Evolutionary conservation across 257 asterid genomes (phyloP), one percentile per base, ranked within the genome.

Genomic region (Perilla frutescens): DNA sequence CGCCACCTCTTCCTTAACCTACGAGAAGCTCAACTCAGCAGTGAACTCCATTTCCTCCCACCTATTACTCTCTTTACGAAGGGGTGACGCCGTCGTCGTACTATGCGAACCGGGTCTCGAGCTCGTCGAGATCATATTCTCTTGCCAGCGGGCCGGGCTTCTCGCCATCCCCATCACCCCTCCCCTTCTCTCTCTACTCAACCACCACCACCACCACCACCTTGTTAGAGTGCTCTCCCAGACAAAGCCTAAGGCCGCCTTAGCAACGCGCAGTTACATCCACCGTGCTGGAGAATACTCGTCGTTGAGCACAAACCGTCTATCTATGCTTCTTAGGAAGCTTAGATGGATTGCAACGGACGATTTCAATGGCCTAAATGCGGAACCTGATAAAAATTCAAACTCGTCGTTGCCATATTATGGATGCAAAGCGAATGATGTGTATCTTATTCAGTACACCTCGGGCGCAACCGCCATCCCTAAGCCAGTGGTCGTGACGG

Each of bases 381-480:
- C 62, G 10, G 6, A 32, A 10, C 26, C 26, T 20, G 26, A 20
- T 20, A 10, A 34, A 20, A 36, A 4, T 15, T 3, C 4, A 13
- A 44, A 65, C 60, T 10, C 43, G 26, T 10, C 48, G 26, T 63
- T 71, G 1, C 5, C 8, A 26, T 91, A 91, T 40, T 60, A 41
- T 0, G 97, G 97, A 32, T 91, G 97, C 82, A 83, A 51, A 69
- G 65, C 79, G 0, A 75, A 83, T 10, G 96, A 89, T 4, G 64
- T 79, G 39, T 91, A 87, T 87, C 76, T 91, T 29, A 81, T 91
- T 40, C 97, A 90, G 84, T 89, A 91, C 89, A 86, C 97, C 11
- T 91, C 97, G 0, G 97, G 97, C 11, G 86, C 96, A 49, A 91
- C 96, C 0, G 88, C 84, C 7, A 82, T 89, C 11, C 96, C 96